Base-by-base conservation (phyloP, 2,329 filamentous ascomycete genomes). In the Sporothrix curviconia region DNA sequence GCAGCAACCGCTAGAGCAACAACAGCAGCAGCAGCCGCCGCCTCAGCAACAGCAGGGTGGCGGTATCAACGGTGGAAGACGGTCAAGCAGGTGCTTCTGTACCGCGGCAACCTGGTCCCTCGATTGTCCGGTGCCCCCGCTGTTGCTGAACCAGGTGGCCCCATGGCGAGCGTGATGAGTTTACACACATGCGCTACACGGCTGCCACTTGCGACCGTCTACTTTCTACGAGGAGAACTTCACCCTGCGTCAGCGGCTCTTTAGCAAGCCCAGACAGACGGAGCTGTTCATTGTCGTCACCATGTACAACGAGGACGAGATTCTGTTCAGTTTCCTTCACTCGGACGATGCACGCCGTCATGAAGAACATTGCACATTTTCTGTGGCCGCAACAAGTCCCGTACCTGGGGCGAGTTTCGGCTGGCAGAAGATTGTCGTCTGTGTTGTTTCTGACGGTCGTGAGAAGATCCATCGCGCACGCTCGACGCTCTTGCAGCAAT, bases 401-500 rank as follows among this genome's bases (percentile, higher is more conserved):
- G 96, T 75, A 97, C 92, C 0, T 99, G 94, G 94, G 94, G 94
- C 64, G 94, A 95, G 71, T 90, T n/a, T 96, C 66, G 92, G 92
- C 4, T 99, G 94, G 94, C 97, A 99, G 78, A 99, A 99, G 78
- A 97, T 99, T 66, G 94, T 99, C 9, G 94, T 99, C 11, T 97
- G 92, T 71, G 85, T 99, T 44, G 94, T 99, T 63, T 96, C 91
- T 66, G 94, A 99, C 67, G 94, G 94, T 60, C 91, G 94, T 82
- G 88, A 86, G 60, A 96, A 96, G 78, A 99, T 99, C 76, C 96
- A 97, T 71, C 89, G 2, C 80, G 94, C 62, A 99, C 94, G 3
- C 85, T 88, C 67, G 91, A 92, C 34, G 84, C 97, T 17, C 75
- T 99, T 52, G 92, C 94, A 19, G 94, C 86, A 73, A 85, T 99